These are phyloP conservation scores for Clavispora santaluciae DNA, from an alignment of 805 yeast genomes.

Conservation along the genomic window DNA sequence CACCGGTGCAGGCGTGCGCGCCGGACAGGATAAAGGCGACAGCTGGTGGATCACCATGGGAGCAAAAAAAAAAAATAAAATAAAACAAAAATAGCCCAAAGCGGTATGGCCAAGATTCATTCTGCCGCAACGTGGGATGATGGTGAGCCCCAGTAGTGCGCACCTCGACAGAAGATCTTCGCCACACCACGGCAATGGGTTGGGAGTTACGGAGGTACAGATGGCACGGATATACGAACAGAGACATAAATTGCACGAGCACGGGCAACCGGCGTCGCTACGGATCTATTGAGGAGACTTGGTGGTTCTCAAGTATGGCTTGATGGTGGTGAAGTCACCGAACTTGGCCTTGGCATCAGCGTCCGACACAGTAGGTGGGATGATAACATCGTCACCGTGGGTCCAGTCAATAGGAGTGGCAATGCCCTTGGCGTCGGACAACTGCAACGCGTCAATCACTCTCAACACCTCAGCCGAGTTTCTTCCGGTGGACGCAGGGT, in stretches of 20 bases:
- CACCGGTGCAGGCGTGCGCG: not conserved
- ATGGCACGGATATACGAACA: no score
- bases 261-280: no score
- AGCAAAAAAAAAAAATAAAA: not conserved
- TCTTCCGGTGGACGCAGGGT: slow-evolving; percentile 73
- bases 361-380: slow-evolving; percentile 60
- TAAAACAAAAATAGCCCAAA: not conserved
- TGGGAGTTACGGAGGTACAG: no score
- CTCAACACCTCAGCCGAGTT: slow-evolving; percentile 71
- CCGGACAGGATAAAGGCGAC: no score
- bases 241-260: no score
- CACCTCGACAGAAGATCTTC: no score
- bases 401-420: slow-evolving; percentile 74
- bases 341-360: slow-evolving; percentile 55
- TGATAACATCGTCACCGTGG: slow-evolving; percentile 68
- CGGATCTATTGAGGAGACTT: slow-evolving; percentile 18
- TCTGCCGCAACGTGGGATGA: no score
- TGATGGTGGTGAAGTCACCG: slow-evolving; percentile 57
- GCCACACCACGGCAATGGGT: no score
- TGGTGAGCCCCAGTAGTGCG: no score
- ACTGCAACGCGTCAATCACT: slow-evolving; percentile 65
- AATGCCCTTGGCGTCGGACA: slow-evolving; percentile 54
- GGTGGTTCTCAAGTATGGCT: slow-evolving; percentile 62
- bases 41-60: no score
- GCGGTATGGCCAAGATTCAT: no score